These are phyloP conservation scores for Hordeum pubiflorum DNA, from an alignment of 202 grass and related monocot genomes.

Conservation along the genomic window DNA sequence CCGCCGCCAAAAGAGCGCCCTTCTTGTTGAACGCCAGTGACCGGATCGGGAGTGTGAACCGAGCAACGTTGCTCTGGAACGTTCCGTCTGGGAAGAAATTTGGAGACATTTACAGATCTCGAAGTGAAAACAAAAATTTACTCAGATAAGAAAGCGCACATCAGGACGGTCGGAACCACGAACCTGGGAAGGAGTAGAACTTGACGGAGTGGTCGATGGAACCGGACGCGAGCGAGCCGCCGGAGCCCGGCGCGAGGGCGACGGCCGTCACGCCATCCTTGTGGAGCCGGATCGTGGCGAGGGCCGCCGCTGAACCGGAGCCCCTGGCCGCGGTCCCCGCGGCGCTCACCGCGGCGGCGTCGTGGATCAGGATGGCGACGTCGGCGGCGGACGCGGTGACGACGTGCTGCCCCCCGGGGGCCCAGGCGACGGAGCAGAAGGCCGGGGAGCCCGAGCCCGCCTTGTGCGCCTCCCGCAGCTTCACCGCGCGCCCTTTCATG, in stretches of 20 bases:
- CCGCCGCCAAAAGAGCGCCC: conserved; percentile 70
- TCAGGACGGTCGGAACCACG: conserved; percentile 2
- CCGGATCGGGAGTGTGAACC: conserved; percentile 86
- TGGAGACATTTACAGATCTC: conserved; percentile 14
- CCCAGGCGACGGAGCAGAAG: conserved; percentile 66
- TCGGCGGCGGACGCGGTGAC: conserved; percentile 63
- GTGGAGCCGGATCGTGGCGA: conserved; percentile 53
- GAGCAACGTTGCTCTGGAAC: conserved; percentile 76
- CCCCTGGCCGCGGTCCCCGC: background rate
- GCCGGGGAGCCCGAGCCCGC: conserved; percentile 26
- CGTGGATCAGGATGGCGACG: conserved; percentile 57
- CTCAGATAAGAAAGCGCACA: background rate
- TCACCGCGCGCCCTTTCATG: conserved; percentile 60
- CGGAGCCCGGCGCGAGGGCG: conserved; percentile 47
- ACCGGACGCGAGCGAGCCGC: conserved; percentile 52
- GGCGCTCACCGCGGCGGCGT: conserved; percentile 27
- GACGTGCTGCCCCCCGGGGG: conserved; percentile 43
- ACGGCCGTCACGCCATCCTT: conserved; percentile 82
- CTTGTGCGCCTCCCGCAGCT: conserved; percentile 87
- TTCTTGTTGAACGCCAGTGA: conserved; percentile 80
- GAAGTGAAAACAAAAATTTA: background rate
- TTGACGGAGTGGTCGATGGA: conserved; percentile 95
- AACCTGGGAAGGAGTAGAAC: conserved; percentile 77
- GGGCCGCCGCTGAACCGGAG: background rate
- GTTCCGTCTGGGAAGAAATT: conserved; percentile 39